Conservation (phyloP, 371 early-diverging fungal genomes). For the Cokeromyces recurvatus region DNA sequence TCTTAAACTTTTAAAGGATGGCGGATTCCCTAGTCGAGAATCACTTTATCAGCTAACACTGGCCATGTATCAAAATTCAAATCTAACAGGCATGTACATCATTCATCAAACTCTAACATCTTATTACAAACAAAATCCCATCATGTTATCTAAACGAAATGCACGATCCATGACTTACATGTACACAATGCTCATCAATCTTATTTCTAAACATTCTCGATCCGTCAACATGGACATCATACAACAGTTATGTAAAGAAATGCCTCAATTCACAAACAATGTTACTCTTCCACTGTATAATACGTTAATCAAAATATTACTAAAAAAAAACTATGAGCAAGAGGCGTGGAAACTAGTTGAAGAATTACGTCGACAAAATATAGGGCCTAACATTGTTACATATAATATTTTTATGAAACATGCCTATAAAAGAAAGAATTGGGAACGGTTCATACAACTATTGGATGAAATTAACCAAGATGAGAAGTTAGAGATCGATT, state of each 20-base stretch:
- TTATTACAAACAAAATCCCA: background rate
- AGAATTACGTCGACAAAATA: background rate
- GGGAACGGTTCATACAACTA: constrained; percentile 1
- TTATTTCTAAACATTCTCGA: constrained; percentile 10
- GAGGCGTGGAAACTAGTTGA: constrained; percentile 5
- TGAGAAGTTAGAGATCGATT: background rate
- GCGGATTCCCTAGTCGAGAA: constrained; percentile 20
- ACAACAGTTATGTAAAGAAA: constrained; percentile 9
- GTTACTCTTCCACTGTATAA: constrained; percentile 13
- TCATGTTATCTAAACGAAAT: background rate
- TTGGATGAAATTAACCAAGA: constrained; percentile 9
- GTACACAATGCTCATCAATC: constrained; percentile 23
- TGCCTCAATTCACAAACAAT: background rate
- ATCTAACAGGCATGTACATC: constrained; percentile 15
- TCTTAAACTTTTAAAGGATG: constrained; percentile 8
- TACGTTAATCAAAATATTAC: constrained; percentile 13
- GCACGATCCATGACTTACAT: constrained; percentile 11
- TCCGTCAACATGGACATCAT: constrained; percentile 13
- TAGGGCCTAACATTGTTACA: constrained; percentile 9
- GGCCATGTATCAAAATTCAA: constrained; percentile 3
- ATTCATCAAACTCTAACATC: constrained; percentile 17
- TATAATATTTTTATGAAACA: constrained; percentile 17
- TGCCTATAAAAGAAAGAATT: constrained; percentile 11
- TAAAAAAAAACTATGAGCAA: background rate
- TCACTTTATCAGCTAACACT: constrained; percentile 14